Percentiles rank a stretch among this genome's conserved stretches.
phyloP scores from a whole-genome alignment of 2,329 filamentous ascomycete species.

The Trichoderma endophyticum region DNA sequence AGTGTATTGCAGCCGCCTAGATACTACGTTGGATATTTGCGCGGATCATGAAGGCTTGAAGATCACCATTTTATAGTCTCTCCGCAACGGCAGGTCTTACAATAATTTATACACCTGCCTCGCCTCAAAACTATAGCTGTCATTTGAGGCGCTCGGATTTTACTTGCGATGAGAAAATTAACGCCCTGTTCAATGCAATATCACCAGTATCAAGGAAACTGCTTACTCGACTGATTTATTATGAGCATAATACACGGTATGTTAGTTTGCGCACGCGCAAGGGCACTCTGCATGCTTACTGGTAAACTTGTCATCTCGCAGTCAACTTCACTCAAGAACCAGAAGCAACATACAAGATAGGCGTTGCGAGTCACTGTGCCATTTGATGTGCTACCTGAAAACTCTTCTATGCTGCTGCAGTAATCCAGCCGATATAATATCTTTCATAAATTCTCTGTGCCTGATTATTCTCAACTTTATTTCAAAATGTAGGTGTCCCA shows the following conservation, averaged over 20 bases:
- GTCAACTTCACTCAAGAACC: background rate
- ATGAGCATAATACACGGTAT: background rate
- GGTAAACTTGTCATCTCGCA: background rate
- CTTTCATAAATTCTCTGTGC: no score
- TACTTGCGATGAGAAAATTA: no score
- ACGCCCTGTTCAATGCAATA: no score
- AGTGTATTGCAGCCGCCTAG: background rate
- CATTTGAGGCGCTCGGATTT: no score
- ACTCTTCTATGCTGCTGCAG: background rate
- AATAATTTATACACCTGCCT: background rate
- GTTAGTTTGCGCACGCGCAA: background rate
- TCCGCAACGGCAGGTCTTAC: background rate
- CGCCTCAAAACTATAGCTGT: no score
- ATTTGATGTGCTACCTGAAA: background rate
- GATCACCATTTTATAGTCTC: background rate
- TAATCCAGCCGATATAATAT: no score
- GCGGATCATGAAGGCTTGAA: background rate
- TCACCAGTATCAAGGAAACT: no score
- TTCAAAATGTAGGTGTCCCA: background rate
- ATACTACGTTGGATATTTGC: background rate
- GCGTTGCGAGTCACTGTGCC: background rate
- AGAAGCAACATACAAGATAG: background rate
- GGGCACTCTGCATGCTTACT: background rate
- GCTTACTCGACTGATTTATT: background rate
- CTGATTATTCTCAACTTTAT: background rate